Percentiles rank a stretch among this genome's conserved stretches.
These are phyloP conservation scores for Fusarium sp. DNA, from an alignment of 2,329 filamentous ascomycete genomes.

Conservation along the genomic window DNA sequence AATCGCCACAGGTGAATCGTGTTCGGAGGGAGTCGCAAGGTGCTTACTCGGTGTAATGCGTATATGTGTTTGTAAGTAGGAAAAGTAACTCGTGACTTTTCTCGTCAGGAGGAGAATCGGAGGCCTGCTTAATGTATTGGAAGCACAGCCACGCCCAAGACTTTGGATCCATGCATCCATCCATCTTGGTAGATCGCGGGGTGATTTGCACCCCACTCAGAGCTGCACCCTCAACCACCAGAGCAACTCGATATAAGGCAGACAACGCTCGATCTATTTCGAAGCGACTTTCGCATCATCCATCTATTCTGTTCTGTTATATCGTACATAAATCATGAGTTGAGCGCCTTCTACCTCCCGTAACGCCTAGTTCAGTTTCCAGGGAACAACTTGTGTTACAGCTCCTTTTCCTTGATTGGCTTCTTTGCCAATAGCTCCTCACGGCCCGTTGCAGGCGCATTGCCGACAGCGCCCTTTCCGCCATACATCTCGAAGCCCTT, in stretches of 20 bases:
- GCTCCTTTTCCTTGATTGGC: conserved; percentile 59
- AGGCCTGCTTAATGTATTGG: conserved; percentile 3
- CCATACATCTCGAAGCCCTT: conserved; percentile 81
- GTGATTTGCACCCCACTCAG: conserved; percentile 21
- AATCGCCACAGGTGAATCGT: conserved; percentile 9
- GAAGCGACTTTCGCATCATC: not conserved
- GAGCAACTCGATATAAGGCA: not conserved
- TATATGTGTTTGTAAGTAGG: not conserved
- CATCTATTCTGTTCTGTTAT: not conserved
- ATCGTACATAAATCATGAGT: conserved; percentile 29
- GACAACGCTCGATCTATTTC: not conserved
- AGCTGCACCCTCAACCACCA: not conserved
- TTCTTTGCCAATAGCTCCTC: conserved; percentile 55
- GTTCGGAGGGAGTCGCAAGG: not conserved
- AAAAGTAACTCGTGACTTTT: not conserved
- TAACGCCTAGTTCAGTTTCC: conserved; percentile 24
- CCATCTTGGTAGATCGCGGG: conserved; percentile 21
- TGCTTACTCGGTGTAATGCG: not conserved
- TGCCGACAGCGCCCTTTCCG: conserved; percentile 67
- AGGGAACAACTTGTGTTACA: conserved; percentile 45
- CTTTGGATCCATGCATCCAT: not conserved
- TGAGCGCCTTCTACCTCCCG: conserved; percentile 34
- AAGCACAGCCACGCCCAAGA: conserved; percentile 33
- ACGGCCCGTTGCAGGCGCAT: conserved; percentile 65
- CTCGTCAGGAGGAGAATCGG: not conserved